phyloP scores from a whole-genome alignment of 768 basidiomycete species.

The Pisolithus microcarpus region DNA sequence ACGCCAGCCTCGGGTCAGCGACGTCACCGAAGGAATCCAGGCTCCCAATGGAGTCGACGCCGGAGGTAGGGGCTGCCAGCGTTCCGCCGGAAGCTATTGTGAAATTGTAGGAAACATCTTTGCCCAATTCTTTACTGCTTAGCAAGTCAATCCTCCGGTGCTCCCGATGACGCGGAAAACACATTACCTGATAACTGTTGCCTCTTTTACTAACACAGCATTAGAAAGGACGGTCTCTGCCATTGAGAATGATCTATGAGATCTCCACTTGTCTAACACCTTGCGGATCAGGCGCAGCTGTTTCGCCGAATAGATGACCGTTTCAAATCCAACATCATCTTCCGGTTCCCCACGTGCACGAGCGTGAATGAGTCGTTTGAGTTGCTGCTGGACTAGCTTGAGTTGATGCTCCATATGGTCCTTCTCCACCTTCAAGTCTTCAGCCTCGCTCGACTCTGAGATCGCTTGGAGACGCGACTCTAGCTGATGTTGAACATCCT shows the following conservation, averaged over 20 bases:
- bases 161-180: neutral
- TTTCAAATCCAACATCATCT: conserved; percentile 60
- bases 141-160: conserved; percentile 4
- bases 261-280: conserved; percentile 80
- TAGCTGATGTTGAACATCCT: conserved; percentile 67
- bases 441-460: conserved; percentile 65
- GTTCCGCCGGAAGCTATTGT: conserved; percentile 80
- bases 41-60: conserved; percentile 79
- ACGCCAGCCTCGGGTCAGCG: conserved; percentile 71
- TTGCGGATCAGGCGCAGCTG: conserved; percentile 79
- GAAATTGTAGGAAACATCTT: conserved; percentile 89
- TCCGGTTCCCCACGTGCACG: conserved; percentile 73
- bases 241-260: conserved; percentile 83
- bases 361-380: conserved; percentile 74
- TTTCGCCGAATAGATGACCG: conserved; percentile 73
- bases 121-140: conserved; percentile 74
- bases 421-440: conserved; percentile 84
- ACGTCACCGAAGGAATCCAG: conserved; percentile 91
- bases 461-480: conserved; percentile 60
- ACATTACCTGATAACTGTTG: conserved; percentile 80
- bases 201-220: conserved; percentile 87
- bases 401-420: conserved; percentile 91
- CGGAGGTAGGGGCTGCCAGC: conserved; percentile 71
- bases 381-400: conserved; percentile 69
- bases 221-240: conserved; percentile 80